Evolutionary conservation across 345 rosid species (phyloP), one percentile per base, ranked within the genome.

Genomic region (Leavenworthia alabamica): DNA sequence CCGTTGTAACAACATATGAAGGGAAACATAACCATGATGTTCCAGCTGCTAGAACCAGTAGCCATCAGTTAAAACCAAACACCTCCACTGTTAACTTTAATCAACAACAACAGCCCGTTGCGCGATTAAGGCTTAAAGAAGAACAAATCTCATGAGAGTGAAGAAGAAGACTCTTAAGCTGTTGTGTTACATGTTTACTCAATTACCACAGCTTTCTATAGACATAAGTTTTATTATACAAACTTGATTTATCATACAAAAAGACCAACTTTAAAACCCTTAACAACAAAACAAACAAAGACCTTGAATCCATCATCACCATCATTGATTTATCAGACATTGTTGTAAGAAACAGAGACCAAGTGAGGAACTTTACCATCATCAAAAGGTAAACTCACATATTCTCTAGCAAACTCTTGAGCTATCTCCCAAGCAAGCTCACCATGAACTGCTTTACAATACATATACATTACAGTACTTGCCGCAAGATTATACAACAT

Each of bases 1-100:
- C 96, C 13, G 96, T 91, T 40, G 80, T 91, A 71, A 91, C 98
- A 29, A 84, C 98, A 16, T 91, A 91, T 0, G 96, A 88, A 72
- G 98, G 98, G 31, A 88, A 88, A 56, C 96, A 91, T 75, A 86
- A 81, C 73, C 98, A 91, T 10, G 86, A 88, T 12, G 81, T 84
- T 29, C 98, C 96, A 8, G 80, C 83, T 9, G 82, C 79, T 39
- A 79, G 69, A 70, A 67, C 55, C 12, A 80, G 83, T 37, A 80
- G 83, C 72, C 90, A 82, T 68, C 82, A 75, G 23, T 68, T 58
- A 43, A 82, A 70, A 64, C 63, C 73, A 45, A 79, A 54, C 29
- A 6, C 55, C 7, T 68, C 60, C 0, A 7, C 19, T 26, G 62
- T n/a, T 56, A 75, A 62, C 75, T 66, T 45, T 31, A 65, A 50